Conservation (phyloP, 2,329 filamentous ascomycete genomes). For the Myriosclerotinia curreyana region DNA sequence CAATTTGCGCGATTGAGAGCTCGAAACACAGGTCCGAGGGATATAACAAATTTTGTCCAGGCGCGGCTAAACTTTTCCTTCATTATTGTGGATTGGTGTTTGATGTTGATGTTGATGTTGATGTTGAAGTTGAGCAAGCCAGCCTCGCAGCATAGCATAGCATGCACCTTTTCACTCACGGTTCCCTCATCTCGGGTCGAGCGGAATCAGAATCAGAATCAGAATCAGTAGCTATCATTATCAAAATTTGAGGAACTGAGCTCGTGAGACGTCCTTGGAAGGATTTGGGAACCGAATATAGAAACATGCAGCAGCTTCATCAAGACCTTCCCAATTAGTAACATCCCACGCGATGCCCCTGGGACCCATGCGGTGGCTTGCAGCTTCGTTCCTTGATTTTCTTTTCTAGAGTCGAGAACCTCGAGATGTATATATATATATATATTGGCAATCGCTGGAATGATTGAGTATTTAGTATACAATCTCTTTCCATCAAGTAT, state of each 20-base stretch:
- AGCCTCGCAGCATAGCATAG: not conserved
- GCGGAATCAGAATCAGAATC: no score
- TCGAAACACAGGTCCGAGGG: slow-evolving; percentile 15
- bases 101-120: not conserved
- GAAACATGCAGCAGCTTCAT: not conserved
- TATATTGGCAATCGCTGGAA: not conserved
- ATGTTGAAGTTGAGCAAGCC: not conserved
- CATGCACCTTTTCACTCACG: no score
- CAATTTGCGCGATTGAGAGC: slow-evolving; percentile 21
- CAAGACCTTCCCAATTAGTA: not conserved
- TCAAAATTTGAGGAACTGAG: not conserved
- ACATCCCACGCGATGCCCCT: no score
- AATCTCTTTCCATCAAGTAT: not conserved
- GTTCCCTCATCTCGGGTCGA: not conserved
- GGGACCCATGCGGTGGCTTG: not conserved
- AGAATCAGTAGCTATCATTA: not conserved
- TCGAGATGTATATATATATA: not conserved
- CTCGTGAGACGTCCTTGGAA: not conserved
- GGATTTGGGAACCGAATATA: not conserved
- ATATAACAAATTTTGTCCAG: slow-evolving; percentile 19
- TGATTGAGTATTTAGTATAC: not conserved
- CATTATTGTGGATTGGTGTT: not conserved
- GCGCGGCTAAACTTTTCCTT: slow-evolving; percentile 14
- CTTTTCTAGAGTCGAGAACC: not conserved
- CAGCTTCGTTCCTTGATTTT: not conserved